Evolutionary conservation across 805 yeast genomes (phyloP).

Genomic region (Allodekkera sacchari): DNA sequence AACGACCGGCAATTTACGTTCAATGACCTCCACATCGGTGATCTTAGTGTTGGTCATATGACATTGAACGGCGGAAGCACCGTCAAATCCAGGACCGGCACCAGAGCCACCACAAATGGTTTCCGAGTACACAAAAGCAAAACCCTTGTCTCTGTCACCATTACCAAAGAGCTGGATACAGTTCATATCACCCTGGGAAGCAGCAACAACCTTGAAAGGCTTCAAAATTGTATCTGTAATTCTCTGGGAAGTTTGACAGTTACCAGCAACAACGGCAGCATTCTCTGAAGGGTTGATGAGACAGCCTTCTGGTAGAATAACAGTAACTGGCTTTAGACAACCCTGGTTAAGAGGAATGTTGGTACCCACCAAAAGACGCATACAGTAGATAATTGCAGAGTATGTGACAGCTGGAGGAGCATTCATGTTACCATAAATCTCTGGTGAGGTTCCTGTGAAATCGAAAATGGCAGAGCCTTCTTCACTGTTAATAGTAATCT

Average conservation of each 20-base stretch:
- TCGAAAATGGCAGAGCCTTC: conserved; percentile 39
- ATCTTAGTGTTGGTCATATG: conserved; percentile 48
- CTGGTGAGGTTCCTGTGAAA: conserved; percentile 42
- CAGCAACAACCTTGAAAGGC: conserved; percentile 47
- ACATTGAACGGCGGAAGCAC: conserved; percentile 40
- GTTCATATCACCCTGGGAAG: conserved; percentile 48
- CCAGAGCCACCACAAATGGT: conserved; percentile 47
- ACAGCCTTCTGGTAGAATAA: conserved; percentile 24
- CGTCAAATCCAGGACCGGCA: conserved; percentile 39
- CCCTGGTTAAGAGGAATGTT: conserved; percentile 52
- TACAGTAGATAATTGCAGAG: conserved; percentile 45
- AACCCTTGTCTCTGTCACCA: conserved; percentile 39
- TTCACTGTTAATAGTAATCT: conserved; percentile 31
- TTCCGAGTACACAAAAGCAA: conserved; percentile 46
- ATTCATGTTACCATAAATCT: conserved; percentile 44
- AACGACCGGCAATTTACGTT: conserved; percentile 41
- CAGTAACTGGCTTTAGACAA: conserved; percentile 36
- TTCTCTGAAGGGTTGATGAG: conserved; percentile 31
- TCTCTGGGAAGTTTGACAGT: conserved; percentile 48
- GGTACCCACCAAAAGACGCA: conserved; percentile 40
- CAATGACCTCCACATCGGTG: conserved; percentile 46
- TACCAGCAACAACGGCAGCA: conserved; percentile 41
- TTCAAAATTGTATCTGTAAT: conserved; percentile 43
- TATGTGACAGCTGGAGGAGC: conserved; percentile 47
- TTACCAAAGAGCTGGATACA: conserved; percentile 45